Percentiles rank a stretch among this genome's conserved stretches.
Conservation (phyloP, 2,329 filamentous ascomycete species). For the Lachnum nothofagi region DNA sequence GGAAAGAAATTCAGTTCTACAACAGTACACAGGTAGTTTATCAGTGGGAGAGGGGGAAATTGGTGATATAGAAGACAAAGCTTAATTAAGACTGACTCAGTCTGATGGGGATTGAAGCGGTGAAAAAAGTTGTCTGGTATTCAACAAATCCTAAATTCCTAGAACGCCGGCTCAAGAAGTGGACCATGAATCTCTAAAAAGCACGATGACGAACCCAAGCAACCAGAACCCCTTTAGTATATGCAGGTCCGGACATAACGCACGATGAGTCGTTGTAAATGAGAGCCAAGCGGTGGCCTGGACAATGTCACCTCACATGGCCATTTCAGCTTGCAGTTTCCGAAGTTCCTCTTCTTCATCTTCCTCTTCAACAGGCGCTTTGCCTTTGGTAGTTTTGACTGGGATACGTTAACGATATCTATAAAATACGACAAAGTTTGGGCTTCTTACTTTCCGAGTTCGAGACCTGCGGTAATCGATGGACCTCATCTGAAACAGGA, state of each 20-base stretch:
- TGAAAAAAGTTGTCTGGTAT: conserved; percentile 18
- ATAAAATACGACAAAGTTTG: conserved; percentile 2
- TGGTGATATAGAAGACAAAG: too few species aligned
- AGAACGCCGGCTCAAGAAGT: conserved; percentile 26
- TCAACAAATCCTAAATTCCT: conserved; percentile 24
- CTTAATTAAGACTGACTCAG: too few species aligned
- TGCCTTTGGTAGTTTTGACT: conserved; percentile 43
- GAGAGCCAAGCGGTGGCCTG: conserved; percentile 15
- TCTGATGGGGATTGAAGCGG: too few species aligned
- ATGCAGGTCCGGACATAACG: conserved; percentile 26
- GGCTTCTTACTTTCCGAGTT: conserved; percentile 67
- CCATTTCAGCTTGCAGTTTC: conserved; percentile 95
- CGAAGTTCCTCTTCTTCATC: conserved; percentile 93
- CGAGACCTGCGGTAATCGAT: conserved; percentile 68
- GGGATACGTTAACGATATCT: conserved; percentile 14
- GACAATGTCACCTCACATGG: conserved; percentile 57
- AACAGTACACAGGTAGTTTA: too few species aligned
- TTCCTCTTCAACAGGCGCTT: conserved; percentile 58
- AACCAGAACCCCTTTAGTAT: conserved; percentile 17
- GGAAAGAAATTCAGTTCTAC: too few species aligned
- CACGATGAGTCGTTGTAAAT: conserved; percentile 17
- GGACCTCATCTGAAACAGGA: conserved; percentile 72
- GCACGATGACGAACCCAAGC: conserved; percentile 17
- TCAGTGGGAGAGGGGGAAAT: too few species aligned
- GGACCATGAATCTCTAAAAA: conserved; percentile 16